Evolutionary conservation across 805 yeast species (phyloP), one percentile per base, ranked within the genome.

Genomic region (Saturnispora mendoncae): DNA sequence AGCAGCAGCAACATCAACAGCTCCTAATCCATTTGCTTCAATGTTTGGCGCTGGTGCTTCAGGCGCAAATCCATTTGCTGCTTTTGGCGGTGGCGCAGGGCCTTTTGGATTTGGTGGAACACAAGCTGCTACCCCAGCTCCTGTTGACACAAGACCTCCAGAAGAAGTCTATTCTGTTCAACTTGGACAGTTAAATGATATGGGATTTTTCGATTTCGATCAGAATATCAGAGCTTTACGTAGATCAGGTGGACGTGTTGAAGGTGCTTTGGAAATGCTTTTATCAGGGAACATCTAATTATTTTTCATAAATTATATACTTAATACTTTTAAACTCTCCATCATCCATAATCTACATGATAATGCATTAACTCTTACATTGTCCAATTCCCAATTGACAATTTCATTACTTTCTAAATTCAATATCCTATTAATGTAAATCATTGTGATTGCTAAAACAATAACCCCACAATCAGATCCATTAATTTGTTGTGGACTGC

Each of bases 201-300:
- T 83, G 73, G 92, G 92, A 6, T 90, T 90, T 66, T 77, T 75
- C 51, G 97, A 90, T 51, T 90, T 90, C 57, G 97, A 90, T 51
- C 73, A 84, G 51, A 92, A 92, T 56, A 87, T 92, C 19, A 79
- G 78, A 23, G 97, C 97, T 2, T 71, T 92, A 53, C 78, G 97
- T 66, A 78, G 97, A 64, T 78, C 90, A 42, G 98, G 98, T 26
- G 98, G 98, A 7, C 84, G 88, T 48, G 97, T 90, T 20, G 96
- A 90, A 65, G 97, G 97, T 35, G 98, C 98, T 9, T 70, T 90
- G 39, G 97, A 90, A 61, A 84, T 85, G 41, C 66, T 88, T 52
- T 70, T 88, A 44, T 81, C 72, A 46, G 84, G 83, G 21, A 63
- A 65, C 42, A 70, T 73, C 32, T 75, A 58, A 52, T 30, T 31